These are phyloP conservation scores for Nymphaea thermarum DNA, from an alignment of 164 flowering plant genomes.

Conservation along the genomic window DNA sequence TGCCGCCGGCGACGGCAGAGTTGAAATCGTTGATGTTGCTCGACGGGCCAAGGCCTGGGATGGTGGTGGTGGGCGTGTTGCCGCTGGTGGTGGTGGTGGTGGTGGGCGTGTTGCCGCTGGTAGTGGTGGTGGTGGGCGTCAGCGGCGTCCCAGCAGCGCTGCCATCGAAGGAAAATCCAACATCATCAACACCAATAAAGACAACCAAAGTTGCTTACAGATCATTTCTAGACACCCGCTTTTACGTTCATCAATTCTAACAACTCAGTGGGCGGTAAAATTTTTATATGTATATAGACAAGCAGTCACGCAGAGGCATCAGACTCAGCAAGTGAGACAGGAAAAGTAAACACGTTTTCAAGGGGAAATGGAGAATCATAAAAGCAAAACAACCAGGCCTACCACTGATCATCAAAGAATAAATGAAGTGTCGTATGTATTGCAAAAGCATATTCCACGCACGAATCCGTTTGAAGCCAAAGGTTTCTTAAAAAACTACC, in stretches of 20 bases:
- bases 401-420: no score
- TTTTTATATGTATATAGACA: no score
- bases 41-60: not conserved
- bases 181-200: not conserved
- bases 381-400: no score
- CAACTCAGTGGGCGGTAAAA: no score
- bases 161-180: not conserved
- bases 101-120: not conserved
- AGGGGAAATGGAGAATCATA: no score
- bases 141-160: not conserved
- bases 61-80: not conserved
- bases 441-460: no score
- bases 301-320: not conserved
- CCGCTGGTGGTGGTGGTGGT: not conserved
- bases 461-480: no score
- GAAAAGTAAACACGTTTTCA: not conserved
- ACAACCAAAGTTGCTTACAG: not conserved
- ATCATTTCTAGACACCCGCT: no score
- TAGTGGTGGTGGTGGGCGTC: not conserved
- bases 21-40: not conserved
- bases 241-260: no score
- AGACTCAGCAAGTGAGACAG: not conserved
- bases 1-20: not conserved
- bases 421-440: no score
- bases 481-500: no score